These are phyloP conservation scores for Amanita pallidorosea DNA, from an alignment of 768 basidiomycete genomes.

Conservation along the genomic window DNA sequence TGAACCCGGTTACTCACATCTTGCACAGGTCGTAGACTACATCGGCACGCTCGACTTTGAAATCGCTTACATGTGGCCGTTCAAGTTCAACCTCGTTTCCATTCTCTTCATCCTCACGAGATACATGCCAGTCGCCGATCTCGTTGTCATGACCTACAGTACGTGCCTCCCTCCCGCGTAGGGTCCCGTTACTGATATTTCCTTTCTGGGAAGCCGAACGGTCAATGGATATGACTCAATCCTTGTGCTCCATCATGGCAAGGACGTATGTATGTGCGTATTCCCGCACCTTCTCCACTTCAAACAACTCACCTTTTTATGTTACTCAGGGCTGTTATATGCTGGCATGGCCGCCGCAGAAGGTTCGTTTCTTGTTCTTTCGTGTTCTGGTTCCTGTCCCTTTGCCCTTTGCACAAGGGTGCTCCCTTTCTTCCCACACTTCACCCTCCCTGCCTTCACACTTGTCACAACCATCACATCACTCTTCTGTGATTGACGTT, in stretches of 20 bases:
- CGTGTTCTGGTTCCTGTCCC: not conserved
- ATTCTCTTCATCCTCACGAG: constrained; percentile 1
- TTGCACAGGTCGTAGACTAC: not conserved
- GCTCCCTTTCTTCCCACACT: no score
- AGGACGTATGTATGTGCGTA: constrained; percentile 1
- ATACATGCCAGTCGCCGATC: not conserved
- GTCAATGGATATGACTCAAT: not conserved
- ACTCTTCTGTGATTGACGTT: no score
- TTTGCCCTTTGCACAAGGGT: no score
- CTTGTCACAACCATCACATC: no score
- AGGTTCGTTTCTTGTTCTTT: not conserved
- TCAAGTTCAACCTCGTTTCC: constrained; percentile 2
- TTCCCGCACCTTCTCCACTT: not conserved
- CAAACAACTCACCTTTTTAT: no score
- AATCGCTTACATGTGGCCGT: constrained; percentile 4
- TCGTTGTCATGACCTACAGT: constrained; percentile 3
- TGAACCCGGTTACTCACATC: not conserved
- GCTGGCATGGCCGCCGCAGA: constrained; percentile 5
- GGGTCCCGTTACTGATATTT: no score
- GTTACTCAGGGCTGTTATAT: constrained; percentile 1
- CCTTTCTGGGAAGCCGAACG: not conserved
- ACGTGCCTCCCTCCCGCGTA: no score
- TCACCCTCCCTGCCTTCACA: not conserved
- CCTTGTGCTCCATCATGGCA: not conserved
- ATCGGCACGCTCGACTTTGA: constrained; percentile 4